Evolutionary conservation across 2,329 filamentous ascomycete genomes (phyloP), one percentile per base, ranked within the genome.

Genomic region (Madurella mycetomatis): DNA sequence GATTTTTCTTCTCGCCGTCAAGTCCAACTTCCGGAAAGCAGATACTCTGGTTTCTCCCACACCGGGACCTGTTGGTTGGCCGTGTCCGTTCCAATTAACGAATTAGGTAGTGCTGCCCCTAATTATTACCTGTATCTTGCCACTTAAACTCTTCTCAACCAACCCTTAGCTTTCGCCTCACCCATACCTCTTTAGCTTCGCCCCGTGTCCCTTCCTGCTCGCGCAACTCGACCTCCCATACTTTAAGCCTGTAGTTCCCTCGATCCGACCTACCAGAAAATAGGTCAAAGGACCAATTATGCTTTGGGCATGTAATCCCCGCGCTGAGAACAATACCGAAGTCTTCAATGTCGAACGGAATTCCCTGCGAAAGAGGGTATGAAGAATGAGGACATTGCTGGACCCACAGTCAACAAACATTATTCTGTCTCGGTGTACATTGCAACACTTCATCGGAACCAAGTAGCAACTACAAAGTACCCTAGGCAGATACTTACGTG

Each of bases 261-360:
- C 84, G 77, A 65, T 88, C 86, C 1, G 76, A 76, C 61, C 73
- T 73, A 0, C 86, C 86, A 0, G 84, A 81, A 49, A 82, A 80
- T 2, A 88, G 62, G 64, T 89, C 86, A 67, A 88, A 89, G 0
- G 83, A 85, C 86, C 86, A 89, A 4, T 75, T 81, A 57, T 88
- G 85, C 58, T 87, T 87, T 0, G 85, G 83, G 65, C 86, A 89
- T 0, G 76, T 79, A 3, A 89, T 70, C 0, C 84, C 86, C 0
- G 82, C 76, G 51, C 82, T 85, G 7, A 86, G 66, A 4, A 78
- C 73, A 2, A 86, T 70, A 0, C 86, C 85, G 64, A 88, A 89
- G 56, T 89, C 86, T 60, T 89, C 86, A 61, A 89, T 88, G 51
- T 89, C 86, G 54, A 87, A 88, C 0, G 84, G 73, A 0, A 70